Percentiles rank a stretch among this genome's conserved stretches.
Evolutionary conservation across 1,284 basidiomycete species (phyloP).

Genomic region (Austropuccinia psidii): DNA sequence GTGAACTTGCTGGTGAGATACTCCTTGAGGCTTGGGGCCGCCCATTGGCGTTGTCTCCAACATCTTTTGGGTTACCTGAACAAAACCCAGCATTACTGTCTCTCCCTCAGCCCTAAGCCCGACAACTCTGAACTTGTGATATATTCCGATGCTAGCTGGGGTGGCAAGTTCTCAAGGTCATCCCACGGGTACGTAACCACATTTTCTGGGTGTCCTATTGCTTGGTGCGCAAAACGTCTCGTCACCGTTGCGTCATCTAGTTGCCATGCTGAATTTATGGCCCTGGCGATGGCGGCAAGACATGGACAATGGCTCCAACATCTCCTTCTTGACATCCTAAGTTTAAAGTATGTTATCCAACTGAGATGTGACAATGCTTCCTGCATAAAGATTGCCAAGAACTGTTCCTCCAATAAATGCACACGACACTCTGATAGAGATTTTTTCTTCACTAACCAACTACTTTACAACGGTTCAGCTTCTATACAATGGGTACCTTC

Average conservation of each 20-base stretch:
- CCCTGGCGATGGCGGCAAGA: not conserved
- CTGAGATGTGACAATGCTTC: slow-evolving; percentile 2
- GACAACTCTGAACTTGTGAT: not conserved
- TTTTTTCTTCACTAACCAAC: not conserved
- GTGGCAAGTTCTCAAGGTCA: not conserved
- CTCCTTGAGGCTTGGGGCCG: not conserved
- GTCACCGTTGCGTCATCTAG: not conserved
- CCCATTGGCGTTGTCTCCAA: not conserved
- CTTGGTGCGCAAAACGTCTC: not conserved
- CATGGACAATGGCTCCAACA: too few relatives aligned
- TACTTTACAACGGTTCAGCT: not conserved
- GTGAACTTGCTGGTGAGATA: not conserved
- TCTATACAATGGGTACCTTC: not conserved
- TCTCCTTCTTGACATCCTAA: too few relatives aligned
- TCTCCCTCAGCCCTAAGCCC: not conserved
- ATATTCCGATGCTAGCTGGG: not conserved
- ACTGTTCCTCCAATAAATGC: slow-evolving; percentile 9
- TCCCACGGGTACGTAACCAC: not conserved
- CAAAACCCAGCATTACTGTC: not conserved
- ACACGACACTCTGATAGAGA: slow-evolving; percentile 7
- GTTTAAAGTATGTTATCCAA: too few relatives aligned
- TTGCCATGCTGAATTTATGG: slow-evolving; percentile 18
- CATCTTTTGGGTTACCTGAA: not conserved
- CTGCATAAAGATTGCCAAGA: not conserved
- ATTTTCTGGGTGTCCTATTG: not conserved